phyloP scores from a whole-genome alignment of 306 rosid genomes.

The Vigna nakashimae region DNA sequence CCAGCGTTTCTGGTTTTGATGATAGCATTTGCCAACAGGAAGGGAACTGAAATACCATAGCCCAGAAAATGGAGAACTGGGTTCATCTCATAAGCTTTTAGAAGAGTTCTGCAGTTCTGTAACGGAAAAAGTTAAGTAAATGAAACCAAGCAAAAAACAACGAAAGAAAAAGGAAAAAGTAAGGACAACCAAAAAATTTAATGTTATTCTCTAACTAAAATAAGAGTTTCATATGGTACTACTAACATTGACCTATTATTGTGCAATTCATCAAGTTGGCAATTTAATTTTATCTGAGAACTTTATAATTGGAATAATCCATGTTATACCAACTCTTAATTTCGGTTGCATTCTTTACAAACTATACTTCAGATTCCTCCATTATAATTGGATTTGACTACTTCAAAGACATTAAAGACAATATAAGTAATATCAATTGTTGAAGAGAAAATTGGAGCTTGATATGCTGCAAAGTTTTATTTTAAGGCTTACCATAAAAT shows the following conservation, averaged over 20 bases:
- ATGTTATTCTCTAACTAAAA: neutral
- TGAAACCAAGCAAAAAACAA: conserved; percentile 24
- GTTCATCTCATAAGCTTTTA: conserved; percentile 92
- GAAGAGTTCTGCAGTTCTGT: conserved; percentile 79
- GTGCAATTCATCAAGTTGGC: neutral
- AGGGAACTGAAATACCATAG: conserved; percentile 69
- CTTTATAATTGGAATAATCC: neutral
- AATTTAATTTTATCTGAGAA: neutral
- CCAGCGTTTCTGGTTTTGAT: conserved; percentile 56
- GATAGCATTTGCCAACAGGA: conserved; percentile 66
- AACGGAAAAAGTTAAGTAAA: conserved; percentile 45
- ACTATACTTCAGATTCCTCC: conserved; percentile 16
- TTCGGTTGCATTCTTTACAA: neutral
- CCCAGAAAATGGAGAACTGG: conserved; percentile 76
- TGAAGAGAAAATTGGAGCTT: too few relatives aligned
- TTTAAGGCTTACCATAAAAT: conserved; percentile 73
- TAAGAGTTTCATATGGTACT: neutral
- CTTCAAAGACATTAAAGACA: too few relatives aligned
- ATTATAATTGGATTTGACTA: neutral
- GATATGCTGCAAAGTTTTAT: conserved; percentile 18
- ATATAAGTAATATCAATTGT: too few relatives aligned
- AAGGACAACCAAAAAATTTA: conserved; percentile 11
- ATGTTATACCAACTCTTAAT: neutral
- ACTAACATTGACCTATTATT: neutral
- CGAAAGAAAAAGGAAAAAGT: neutral